Base-by-base conservation (phyloP, 2,329 filamentous ascomycete genomes). In the Xylariomycetidae sp. region DNA sequence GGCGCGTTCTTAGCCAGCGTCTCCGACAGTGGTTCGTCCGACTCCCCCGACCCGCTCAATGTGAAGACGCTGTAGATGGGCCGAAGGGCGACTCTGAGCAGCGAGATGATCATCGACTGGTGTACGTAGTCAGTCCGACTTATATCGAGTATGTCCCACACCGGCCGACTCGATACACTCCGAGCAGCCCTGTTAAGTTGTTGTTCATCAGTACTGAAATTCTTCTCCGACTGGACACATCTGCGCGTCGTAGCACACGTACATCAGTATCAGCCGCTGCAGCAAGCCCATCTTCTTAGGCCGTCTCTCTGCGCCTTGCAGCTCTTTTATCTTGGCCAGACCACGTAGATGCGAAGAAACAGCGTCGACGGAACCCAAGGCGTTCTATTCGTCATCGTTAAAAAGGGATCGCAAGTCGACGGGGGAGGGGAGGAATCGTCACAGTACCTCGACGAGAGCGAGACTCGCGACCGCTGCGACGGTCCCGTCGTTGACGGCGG, bases 221-320 rank as follows among this genome's bases (percentile, higher is more conserved):
- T 23, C n/a, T 23, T 23, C 20, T 8, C 20, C 20, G 20, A 8
- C 8, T 23, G 8, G 20, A 23, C 20, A 23, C n/a, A n/a, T n/a
- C n/a, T n/a, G n/a, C n/a, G 20, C 20, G 20, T 23, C 20, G n/a
- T 23, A 23, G 20, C 8, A 23, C 8, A 48, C 58, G 41, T 45
- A 62, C 63, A 64, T 64, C 22, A 63, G 56, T 34, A 67, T 56
- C 57, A 67, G 64, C 32, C 58, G 57, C 36, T 68, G 64, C 9
- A 66, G 58, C 15, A 68, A 47, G 4, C 56, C 56, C 37, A 56
- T 49, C 29, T 49, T 50, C 33, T 40, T 48, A 12, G 54, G 45
- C 12, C 43, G 44, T 37, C 51, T 44, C 28, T 52, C 38, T 43
- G 51, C 33, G 35, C 45, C 37, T 43, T 58, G 53, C 25, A 56